Evolutionary conservation across 2,329 filamentous ascomycete species (phyloP).

Genomic region (Calonectria crousiana): DNA sequence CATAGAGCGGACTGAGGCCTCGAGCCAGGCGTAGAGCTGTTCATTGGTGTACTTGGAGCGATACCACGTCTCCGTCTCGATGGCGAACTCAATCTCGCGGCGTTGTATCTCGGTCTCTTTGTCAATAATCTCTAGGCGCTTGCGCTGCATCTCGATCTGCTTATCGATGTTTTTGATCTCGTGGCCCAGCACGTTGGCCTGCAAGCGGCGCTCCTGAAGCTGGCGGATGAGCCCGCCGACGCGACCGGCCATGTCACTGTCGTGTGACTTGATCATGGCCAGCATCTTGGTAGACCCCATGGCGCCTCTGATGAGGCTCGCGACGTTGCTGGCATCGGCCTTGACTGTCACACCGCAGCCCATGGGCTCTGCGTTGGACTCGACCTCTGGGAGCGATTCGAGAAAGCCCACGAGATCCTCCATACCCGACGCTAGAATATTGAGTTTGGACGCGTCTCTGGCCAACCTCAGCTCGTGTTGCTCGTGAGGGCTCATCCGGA

Average conservation of each 20-base stretch:
- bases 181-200: constrained; percentile 19
- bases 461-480: too few relatives aligned
- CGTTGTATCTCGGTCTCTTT: neutral
- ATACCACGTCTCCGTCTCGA: constrained; percentile 2
- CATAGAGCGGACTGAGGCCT: neutral
- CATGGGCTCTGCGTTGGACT: neutral
- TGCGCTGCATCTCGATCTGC: constrained; percentile 17
- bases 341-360: neutral
- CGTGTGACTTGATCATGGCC: neutral
- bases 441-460: too few relatives aligned
- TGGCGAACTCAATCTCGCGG: neutral
- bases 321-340: neutral
- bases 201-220: constrained; percentile 16
- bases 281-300: neutral
- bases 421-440: too few relatives aligned
- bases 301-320: neutral
- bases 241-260: neutral
- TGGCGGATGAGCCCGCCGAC: neutral
- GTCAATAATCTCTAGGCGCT: neutral
- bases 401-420: too few relatives aligned
- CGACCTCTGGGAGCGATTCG: neutral
- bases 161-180: constrained; percentile 29
- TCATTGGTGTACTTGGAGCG: constrained; percentile 20
- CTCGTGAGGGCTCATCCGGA: too few relatives aligned
- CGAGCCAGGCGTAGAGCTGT: constrained; percentile 19